These are phyloP conservation scores for Rhodosporidiobolus sp. DNA, from an alignment of 768 basidiomycete species.

Conservation along the genomic window DNA sequence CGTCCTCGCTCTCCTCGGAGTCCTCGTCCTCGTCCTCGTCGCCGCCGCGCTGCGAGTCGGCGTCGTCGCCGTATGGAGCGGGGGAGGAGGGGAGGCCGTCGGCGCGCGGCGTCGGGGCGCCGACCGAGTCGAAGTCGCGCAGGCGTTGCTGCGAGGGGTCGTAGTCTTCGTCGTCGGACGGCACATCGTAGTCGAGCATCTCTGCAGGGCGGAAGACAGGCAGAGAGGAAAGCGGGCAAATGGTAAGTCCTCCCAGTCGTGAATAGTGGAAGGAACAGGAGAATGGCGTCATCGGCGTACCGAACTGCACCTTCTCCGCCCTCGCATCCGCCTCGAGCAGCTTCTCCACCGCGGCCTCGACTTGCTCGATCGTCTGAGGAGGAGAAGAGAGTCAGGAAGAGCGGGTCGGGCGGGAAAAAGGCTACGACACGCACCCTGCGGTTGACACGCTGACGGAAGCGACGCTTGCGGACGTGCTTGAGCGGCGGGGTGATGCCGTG, in stretches of 20 bases:
- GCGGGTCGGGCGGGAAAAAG: background rate
- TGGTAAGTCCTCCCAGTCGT: background rate
- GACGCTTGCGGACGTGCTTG: conserved; percentile 79
- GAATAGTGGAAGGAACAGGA: conserved; percentile 2
- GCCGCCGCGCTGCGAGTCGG: conserved; percentile 42
- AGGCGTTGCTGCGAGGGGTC: conserved; percentile 6
- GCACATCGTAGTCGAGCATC: conserved; percentile 67
- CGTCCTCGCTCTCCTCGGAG: conserved; percentile 59
- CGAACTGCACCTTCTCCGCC: conserved; percentile 73
- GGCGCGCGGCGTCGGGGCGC: conserved; percentile 70
- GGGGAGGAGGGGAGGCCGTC: conserved; percentile 61
- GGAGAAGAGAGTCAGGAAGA: background rate
- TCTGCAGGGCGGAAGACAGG: conserved; percentile 53
- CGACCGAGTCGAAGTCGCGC: conserved; percentile 56
- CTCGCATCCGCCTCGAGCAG: conserved; percentile 73
- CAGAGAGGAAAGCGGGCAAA: background rate
- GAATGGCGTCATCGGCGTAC: conserved; percentile 50
- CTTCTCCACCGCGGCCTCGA: conserved; percentile 87
- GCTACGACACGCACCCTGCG: conserved; percentile 58
- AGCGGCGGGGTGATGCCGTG: conserved; percentile 94
- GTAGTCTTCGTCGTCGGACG: conserved; percentile 36
- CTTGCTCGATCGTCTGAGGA: conserved; percentile 80
- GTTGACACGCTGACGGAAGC: conserved; percentile 87
- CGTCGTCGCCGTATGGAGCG: conserved; percentile 57
- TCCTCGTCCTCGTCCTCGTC: conserved; percentile 60